phyloP scores from a whole-genome alignment of 192 early-diverging fungal species.

The Rhizophagus sp. region DNA sequence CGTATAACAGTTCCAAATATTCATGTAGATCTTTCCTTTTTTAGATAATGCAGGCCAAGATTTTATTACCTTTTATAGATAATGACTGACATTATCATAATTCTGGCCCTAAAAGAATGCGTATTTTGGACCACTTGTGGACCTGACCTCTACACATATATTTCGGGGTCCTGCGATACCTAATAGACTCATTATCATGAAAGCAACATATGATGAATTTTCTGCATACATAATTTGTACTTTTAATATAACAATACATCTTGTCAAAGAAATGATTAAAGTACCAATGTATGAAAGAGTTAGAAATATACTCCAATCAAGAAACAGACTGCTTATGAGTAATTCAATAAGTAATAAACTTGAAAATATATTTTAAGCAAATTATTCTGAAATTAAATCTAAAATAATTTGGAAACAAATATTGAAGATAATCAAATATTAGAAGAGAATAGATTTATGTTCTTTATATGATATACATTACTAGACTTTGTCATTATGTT shows the following conservation, averaged over 20 bases:
- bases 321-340: not conserved
- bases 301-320: not conserved
- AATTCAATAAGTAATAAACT: slow-evolving; percentile 15
- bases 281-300: not conserved
- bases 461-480: not conserved
- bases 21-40: too few relatives aligned
- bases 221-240: slow-evolving; percentile 12
- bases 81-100: too few relatives aligned
- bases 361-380: slow-evolving; percentile 6
- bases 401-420: slow-evolving; percentile 22
- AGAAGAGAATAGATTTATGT: slow-evolving; percentile 17
- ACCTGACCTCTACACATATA: too few relatives aligned
- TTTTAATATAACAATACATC: slow-evolving; percentile 22
- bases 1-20: too few relatives aligned
- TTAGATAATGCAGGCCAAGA: too few relatives aligned
- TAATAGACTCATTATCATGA: slow-evolving; percentile 26
- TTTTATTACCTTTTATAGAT: too few relatives aligned
- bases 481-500: too few relatives aligned
- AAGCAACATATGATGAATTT: slow-evolving; percentile 23
- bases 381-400: slow-evolving; percentile 21
- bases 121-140: too few relatives aligned
- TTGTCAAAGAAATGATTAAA: not conserved
- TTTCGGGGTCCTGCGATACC: too few relatives aligned
- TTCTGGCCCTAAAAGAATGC: too few relatives aligned
- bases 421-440: slow-evolving; percentile 23